Base-by-base conservation (phyloP, 106 monocot species). In the Dendrobium huoshanense region DNA sequence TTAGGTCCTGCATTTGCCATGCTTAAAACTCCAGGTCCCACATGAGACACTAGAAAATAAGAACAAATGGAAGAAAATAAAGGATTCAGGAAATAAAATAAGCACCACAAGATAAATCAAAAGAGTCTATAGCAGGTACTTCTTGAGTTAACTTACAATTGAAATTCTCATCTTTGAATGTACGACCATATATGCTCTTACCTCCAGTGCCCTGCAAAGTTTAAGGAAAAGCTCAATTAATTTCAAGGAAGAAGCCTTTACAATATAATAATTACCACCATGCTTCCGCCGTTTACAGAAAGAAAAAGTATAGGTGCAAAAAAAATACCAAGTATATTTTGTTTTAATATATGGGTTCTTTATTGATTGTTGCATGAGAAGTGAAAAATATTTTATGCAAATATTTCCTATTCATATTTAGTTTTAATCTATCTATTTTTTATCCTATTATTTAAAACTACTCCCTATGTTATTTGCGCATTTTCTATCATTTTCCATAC, bases 1-100 rank as follows among this genome's bases (percentile, higher is more conserved):
- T 96, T 94, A 33, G 96, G 96, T 73, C 96, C 96, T 33, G 96
- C 96, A 90, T 96, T 96, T 33, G 96, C 96, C 96, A 96, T 96
- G 76, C 96, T 96, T n/a, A 96, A 33, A 42, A 96, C 82, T 75
- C 96, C 96, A 79, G 96, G 92, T 77, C 96, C 96, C 27, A 81
- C 67, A 83, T 96, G 96, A 43, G 65, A 41, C 88, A 96, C 96
- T 96, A 80, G 24, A 83, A 44, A 45, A 77, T 19, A 58, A 67
- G 29, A 67, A 45, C 45, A 45, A 45, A 45, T 45, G 9, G 9
- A 45, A 45, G 4, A 45, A 45, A 45, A 45, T 45, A 45, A 45
- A 31, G 11, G 11, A 67, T 7, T 10, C 67, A 27, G 25, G 25
- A 24, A 31, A 67, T 7, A 67, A 24, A 31, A 67, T 7, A 67